Evolutionary conservation across 2,329 filamentous ascomycete species (phyloP), one percentile per base, ranked within the genome.

Genomic region (Pseudogymnoascus sp.): DNA sequence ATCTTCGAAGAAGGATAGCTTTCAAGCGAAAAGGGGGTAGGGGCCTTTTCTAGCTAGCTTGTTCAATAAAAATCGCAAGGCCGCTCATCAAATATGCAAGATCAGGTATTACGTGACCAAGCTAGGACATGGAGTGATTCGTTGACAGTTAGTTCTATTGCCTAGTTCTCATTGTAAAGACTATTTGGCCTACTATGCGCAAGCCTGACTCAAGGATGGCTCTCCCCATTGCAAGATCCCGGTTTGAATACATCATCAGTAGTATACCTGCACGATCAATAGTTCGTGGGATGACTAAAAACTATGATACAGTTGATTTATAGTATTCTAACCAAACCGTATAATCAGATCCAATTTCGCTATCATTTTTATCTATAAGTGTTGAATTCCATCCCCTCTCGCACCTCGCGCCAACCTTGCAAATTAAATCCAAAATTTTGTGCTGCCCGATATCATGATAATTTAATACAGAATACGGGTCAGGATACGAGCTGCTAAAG

Each of bases 401-500:
- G 45, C 45, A 52, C 45, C 45, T 52, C 45, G 23, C 45, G 45
- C 45, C 45, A 18, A 33, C 45, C 45, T 52, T 52, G 45, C 15
- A 52, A 30, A 52, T 30, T 52, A 52, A 52, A 9, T n/a, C 26
- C 45, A 52, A 52, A 52, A 30, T 30, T 18, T 52, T 52, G 15
- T 52, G 26, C 26, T 13, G 15, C 45, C 45, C 45, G 15, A 33
- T 30, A 52, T n/a, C 15, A 30, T 52, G n/a, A 52, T 33, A 26
- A 12, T 33, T 67, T 66, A 74, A 63, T 73, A 74, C 13, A 74
- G 67, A 38, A 74, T 66, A 55, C 72, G 69, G 45, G 70, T 72
- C 58, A 71, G 62, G 57, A 74, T 74, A 45, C 71, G 71, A 63
- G 72, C 72, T 74, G 60, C 12, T 34, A 13, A 26, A 21, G 60